Evolutionary conservation across 2,329 filamentous ascomycete genomes (phyloP).

Genomic region (Trichoderma lentiforme): DNA sequence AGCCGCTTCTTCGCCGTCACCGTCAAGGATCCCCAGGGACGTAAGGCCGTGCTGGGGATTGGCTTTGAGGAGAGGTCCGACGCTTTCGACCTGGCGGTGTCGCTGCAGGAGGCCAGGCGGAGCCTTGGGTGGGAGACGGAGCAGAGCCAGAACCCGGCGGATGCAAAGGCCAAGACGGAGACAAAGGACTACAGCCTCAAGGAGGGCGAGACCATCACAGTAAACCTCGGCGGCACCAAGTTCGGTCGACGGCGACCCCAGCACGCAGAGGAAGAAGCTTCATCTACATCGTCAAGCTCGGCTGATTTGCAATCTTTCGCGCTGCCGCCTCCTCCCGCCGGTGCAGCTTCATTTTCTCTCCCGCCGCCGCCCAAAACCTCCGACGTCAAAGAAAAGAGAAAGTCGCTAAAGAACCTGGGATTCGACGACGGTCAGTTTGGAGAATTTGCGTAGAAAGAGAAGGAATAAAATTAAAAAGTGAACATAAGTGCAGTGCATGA

Average conservation of each 20-base stretch:
- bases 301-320: slow-evolving; percentile 59
- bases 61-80: slow-evolving; percentile 85
- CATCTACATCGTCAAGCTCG: slow-evolving; percentile 21
- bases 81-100: slow-evolving; percentile 81
- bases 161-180: slow-evolving; percentile 37
- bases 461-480: not conserved
- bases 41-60: slow-evolving; percentile 76
- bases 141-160: slow-evolving; percentile 33
- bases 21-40: slow-evolving; percentile 70
- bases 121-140: slow-evolving; percentile 58
- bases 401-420: slow-evolving; percentile 62
- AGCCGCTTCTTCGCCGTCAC: slow-evolving; percentile 81
- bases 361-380: slow-evolving; percentile 65
- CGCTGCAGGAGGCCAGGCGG: slow-evolving; percentile 73
- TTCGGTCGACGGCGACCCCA: slow-evolving; percentile 48
- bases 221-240: slow-evolving; percentile 63
- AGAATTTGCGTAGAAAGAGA: slow-evolving; percentile 60
- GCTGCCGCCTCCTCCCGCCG: slow-evolving; percentile 64
- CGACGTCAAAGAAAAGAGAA: slow-evolving; percentile 58
- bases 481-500: slow-evolving; percentile 13
- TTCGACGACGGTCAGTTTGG: slow-evolving; percentile 89
- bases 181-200: slow-evolving; percentile 76
- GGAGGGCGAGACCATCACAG: slow-evolving; percentile 83
- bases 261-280: slow-evolving; percentile 11
- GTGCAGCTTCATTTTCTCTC: slow-evolving; percentile 44